Conservation (phyloP, 352 stramenopile genomes). For the Globisporangium paroecandrum region DNA sequence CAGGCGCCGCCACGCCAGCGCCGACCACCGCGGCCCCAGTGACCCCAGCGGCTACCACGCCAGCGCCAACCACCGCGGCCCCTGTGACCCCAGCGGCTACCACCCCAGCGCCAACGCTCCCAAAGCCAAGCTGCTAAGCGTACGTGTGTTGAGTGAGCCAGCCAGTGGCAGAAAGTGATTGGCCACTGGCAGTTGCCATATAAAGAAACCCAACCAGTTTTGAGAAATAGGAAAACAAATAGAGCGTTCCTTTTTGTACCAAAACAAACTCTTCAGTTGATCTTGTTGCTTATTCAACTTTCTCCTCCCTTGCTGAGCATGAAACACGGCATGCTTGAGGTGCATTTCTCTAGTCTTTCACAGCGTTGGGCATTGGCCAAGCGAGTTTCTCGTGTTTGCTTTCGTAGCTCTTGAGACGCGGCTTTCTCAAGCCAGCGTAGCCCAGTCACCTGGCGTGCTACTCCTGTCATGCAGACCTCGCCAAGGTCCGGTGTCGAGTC, state of each 20-base stretch:
- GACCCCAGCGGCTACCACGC: neutral
- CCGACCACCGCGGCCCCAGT: conserved; percentile 2
- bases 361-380: neutral
- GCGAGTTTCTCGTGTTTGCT: neutral
- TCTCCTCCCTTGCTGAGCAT: neutral
- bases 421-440: neutral
- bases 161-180: neutral
- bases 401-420: neutral
- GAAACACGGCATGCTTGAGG: neutral
- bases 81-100: neutral
- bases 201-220: neutral
- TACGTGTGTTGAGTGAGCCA: neutral
- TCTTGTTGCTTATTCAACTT: neutral
- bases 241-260: neutral
- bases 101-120: neutral
- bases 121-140: conserved; percentile 10
- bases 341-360: neutral
- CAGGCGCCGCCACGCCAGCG: conserved; percentile 4
- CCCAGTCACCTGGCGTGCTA: neutral
- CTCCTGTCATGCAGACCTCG: neutral
- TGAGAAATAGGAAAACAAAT: neutral
- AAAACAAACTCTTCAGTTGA: neutral
- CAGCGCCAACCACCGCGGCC: neutral
- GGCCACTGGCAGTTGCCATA: neutral
- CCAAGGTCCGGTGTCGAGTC: neutral